A percentile compares a stretch with the other conserved stretches of the same genome.
These are phyloP conservation scores for Ogataea hybrid DNA, from an alignment of 1,139 yeast genomes.

Conservation along the genomic window DNA sequence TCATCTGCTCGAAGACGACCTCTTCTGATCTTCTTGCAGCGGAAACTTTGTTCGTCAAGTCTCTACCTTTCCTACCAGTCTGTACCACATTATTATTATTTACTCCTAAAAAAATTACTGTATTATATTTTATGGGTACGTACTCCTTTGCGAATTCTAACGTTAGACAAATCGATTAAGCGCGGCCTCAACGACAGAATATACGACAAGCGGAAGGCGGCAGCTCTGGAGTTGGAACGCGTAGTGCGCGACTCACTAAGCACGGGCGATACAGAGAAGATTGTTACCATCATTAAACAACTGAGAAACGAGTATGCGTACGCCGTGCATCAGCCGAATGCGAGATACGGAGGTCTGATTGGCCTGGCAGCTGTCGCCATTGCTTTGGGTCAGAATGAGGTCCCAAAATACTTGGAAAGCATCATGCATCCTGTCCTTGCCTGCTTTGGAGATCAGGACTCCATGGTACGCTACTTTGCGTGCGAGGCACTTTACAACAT, in stretches of 20 bases:
- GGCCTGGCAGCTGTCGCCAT: conserved; percentile 78
- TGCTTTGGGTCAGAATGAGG: conserved; percentile 70
- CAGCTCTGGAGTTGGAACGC: conserved; percentile 87
- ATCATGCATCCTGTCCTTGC: conserved; percentile 93
- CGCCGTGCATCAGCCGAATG: conserved; percentile 74
- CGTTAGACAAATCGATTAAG: conserved; percentile 65
- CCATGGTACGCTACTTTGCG: conserved; percentile 93
- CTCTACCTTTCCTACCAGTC: too few relatives aligned
- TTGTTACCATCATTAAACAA: conserved; percentile 66
- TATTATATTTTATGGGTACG: conserved; percentile 11
- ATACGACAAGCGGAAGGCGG: conserved; percentile 91
- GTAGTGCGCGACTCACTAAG: conserved; percentile 70
- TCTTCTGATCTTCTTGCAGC: too few relatives aligned
- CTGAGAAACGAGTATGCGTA: conserved; percentile 69
- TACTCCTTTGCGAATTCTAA: conserved; percentile 1
- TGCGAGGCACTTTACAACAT: conserved; percentile 96
- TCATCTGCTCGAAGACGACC: too few relatives aligned
- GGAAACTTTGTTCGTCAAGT: too few relatives aligned
- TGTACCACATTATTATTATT: background rate
- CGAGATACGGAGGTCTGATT: conserved; percentile 72
- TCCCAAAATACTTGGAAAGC: conserved; percentile 72
- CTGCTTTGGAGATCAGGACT: conserved; percentile 95
- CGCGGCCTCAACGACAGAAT: conserved; percentile 88
- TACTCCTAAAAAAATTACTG: background rate
- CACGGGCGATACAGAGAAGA: conserved; percentile 64